Base-by-base conservation (phyloP, 345 rosid genomes). In the Isatis tinctoria region DNA sequence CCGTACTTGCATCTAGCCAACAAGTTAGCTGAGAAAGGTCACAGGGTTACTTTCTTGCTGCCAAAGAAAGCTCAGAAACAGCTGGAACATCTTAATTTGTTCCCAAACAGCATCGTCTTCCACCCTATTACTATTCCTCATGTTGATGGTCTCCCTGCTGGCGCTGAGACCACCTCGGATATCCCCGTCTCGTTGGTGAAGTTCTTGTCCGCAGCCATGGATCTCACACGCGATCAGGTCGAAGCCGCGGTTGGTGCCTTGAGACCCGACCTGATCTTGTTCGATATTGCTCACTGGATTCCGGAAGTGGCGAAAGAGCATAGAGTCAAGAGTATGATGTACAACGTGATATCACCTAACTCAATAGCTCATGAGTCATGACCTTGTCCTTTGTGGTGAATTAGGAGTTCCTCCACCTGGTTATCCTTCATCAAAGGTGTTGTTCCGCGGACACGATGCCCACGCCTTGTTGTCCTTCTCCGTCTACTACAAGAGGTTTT, bases 1-100 rank as follows among this genome's bases (percentile, higher is more conserved):
- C 92, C 92, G 0, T 87, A 57, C 65, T 70, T 87, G 20, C 89
- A 85, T 68, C 85, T 90, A 49, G 68, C 92, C 8, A 90, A 86
- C 75, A 78, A 76, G 51, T 74, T 90, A 18, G 89, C 88, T 2
- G 74, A 78, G 51, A 81, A 71, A 27, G 91, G 92, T 33, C 85
- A 76, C 14, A 80, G 56, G 13, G 60, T 81, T 22, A 77, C 89
- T n/a, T 78, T 85, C 79, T 77, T 87, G 73, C 51, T 85, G 3
- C 87, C 90, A 54, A 69, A 66, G 33, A 84, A 83, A 69, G 82
- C 88, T 28, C 74, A 67, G 6, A 63, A 62, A 37, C 63, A 76
- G 18, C 22, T 87, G 8, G 65, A 81, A 75, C 77, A 61, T 41
- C 67, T 63, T 56, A 86, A 84, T 62, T 60, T 33, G 16, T 65